Evolutionary conservation across 1,139 yeast species (phyloP).

Genomic region (Eremothecium coryli): DNA sequence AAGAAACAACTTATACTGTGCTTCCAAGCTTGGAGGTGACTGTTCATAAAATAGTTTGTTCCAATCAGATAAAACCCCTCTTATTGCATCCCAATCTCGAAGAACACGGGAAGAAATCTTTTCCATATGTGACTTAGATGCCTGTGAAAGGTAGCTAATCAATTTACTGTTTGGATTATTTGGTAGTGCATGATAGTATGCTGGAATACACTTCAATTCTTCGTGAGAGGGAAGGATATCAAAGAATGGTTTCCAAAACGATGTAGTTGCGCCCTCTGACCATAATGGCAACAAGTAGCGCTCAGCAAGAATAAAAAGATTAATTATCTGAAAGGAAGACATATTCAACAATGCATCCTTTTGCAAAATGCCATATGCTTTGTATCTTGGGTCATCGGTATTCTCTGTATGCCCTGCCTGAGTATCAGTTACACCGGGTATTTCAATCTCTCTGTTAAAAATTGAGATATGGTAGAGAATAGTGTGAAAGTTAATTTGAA

Average conservation of each 20-base stretch:
- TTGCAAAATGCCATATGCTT: conserved; percentile 22
- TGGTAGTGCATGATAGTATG: conserved; percentile 18
- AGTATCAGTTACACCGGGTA: conserved; percentile 19
- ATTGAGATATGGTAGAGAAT: conserved; percentile 38
- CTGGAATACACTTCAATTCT: conserved; percentile 44
- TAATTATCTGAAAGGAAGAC: conserved; percentile 35
- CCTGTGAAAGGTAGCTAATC: conserved; percentile 23
- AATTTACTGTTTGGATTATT: conserved; percentile 10
- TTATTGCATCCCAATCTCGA: conserved; percentile 21
- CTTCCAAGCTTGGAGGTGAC: conserved; percentile 11
- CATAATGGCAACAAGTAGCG: conserved; percentile 22
- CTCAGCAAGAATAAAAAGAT: conserved; percentile 44
- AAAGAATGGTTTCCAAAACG: conserved; percentile 61
- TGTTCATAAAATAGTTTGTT: conserved; percentile 12
- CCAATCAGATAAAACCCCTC: conserved; percentile 17
- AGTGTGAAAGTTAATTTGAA: conserved; percentile 53
- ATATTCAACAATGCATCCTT: conserved; percentile 19
- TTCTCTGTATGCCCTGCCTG: conserved; percentile 20
- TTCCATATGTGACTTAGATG: conserved; percentile 15
- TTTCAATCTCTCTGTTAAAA: conserved; percentile 23
- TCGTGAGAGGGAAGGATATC: conserved; percentile 44
- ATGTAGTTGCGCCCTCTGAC: conserved; percentile 29
- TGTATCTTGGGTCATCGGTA: conserved; percentile 26
- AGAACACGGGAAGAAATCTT: conserved; percentile 16
- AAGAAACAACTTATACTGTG: conserved; percentile 35